Evolutionary conservation across 208 protist genomes (phyloP).

Genomic region (Trypanosoma mega): DNA sequence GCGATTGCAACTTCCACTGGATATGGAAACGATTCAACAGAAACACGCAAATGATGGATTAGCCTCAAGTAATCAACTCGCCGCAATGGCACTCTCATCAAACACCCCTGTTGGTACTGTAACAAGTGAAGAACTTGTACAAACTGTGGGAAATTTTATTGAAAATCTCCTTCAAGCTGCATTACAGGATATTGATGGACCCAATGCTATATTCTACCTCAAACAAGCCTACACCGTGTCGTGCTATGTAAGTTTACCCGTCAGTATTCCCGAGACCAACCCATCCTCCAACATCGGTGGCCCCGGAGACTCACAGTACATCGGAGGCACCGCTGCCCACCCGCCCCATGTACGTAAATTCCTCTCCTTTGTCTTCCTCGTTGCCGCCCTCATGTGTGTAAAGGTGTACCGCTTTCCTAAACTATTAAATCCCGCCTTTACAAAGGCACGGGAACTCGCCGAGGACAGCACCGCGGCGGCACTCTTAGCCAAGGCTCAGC

Average conservation of each 20-base stretch:
- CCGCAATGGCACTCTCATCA: constrained; percentile 70
- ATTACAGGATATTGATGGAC: constrained; percentile 73
- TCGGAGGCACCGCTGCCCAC: constrained; percentile 17
- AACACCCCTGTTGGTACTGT: constrained; percentile 48
- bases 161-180: constrained; percentile 72
- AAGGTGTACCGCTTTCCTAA: constrained; percentile 88
- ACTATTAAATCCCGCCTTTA: constrained; percentile 66
- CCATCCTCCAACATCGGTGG: neutral
- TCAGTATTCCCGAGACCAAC: constrained; percentile 21
- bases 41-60: constrained; percentile 80
- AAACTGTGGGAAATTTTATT: constrained; percentile 76
- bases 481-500: constrained; percentile 57
- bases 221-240: constrained; percentile 76
- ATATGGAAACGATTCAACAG: constrained; percentile 69
- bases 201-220: constrained; percentile 77
- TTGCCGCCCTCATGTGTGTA: constrained; percentile 77
- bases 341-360: constrained; percentile 36
- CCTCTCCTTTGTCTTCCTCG: constrained; percentile 55
- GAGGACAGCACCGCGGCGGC: constrained; percentile 40
- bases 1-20: constrained; percentile 68
- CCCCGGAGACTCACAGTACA: no score
- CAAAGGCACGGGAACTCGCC: constrained; percentile 65
- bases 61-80: constrained; percentile 82
- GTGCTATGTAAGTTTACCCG: constrained; percentile 69
- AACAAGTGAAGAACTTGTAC: constrained; percentile 44